phyloP scores from a whole-genome alignment of 2,329 filamentous ascomycete species.

The Thielaviopsis musarum region DNA sequence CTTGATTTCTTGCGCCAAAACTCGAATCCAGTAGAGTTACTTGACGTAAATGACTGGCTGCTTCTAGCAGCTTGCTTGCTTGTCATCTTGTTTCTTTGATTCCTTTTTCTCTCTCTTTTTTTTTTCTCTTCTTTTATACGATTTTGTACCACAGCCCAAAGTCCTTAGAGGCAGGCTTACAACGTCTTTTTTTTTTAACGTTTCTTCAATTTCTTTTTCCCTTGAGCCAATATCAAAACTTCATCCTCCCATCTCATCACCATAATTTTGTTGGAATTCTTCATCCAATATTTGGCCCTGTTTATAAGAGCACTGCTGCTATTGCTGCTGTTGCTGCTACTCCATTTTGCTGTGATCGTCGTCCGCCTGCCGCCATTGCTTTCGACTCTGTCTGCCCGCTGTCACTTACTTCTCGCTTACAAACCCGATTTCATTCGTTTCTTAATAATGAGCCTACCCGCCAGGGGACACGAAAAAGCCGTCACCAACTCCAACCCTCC shows the following conservation, averaged over 20 bases:
- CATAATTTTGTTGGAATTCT: too few species aligned
- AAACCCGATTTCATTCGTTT: neutral
- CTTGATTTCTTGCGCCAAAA: neutral
- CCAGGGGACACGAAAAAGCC: conserved; percentile 1
- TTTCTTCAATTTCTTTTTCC: too few species aligned
- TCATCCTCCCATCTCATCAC: too few species aligned
- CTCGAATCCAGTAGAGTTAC: neutral
- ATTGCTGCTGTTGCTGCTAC: neutral
- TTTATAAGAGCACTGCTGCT: neutral
- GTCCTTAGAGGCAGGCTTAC: too few species aligned
- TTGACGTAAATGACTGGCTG: neutral
- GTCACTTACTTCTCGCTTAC: neutral
- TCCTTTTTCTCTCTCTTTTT: neutral
- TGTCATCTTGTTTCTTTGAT: neutral
- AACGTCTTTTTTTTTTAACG: too few species aligned
- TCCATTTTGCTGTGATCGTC: neutral
- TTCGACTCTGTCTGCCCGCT: neutral
- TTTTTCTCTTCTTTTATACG: neutral
- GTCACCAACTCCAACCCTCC: neutral
- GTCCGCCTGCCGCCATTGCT: neutral
- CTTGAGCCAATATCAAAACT: too few species aligned
- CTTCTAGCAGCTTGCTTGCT: neutral
- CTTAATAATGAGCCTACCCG: conserved; percentile 10
- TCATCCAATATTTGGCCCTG: too few species aligned
- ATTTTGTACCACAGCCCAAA: too few species aligned